Evolutionary conservation across 2,329 filamentous ascomycete genomes (phyloP), one percentile per base, ranked within the genome.

Genomic region (Phaeophleospora eucalypticola): DNA sequence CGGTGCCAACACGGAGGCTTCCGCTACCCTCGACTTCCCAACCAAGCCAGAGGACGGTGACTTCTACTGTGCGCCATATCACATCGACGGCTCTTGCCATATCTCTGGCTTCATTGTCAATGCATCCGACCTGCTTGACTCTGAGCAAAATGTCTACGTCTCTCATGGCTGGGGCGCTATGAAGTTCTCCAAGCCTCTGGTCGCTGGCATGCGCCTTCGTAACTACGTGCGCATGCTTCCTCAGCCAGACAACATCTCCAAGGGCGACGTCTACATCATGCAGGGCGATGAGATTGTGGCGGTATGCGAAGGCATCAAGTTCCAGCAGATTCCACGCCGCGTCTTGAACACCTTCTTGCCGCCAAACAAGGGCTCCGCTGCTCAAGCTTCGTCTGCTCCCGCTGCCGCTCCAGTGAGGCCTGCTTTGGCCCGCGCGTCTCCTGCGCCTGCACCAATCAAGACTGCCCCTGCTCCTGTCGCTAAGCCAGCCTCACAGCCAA

Each of bases 301-400:
- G 46, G 67, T 81, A 50, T 76, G 80, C 47, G 75, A 75, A 42
- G 80, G 82, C 41, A 74, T 86, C 56, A 82, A 81, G 66, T 86
- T 86, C 71, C 78, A 81, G 63, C 74, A 79, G 56, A 83, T 85
- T 44, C 82, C 83, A 29, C 81, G 83, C 58, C 78, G 79, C 58
- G 73, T 83, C 18, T 72, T 86, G 50, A 83, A 84, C 70, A 76
- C 81, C 57, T 77, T 87, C 64, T 69, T 87, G 52, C 82, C 83
- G 45, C 82, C 82, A 1, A 78, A 78, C 51, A 70, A 68, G 58
- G 62, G 60, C 44, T 59, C 55, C 24, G 55, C 57, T 43, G 56
- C 50, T 12, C 46, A 60, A 51, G 62, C 66, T 24, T 59, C 70
- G 35, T 53, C 65, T 18, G 57, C 67, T 4, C 60, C 64, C 37